A percentile compares a stretch with the other conserved stretches of the same genome.
phyloP scores from a whole-genome alignment of 83 land plant species.

The Picea engelmannii region DNA sequence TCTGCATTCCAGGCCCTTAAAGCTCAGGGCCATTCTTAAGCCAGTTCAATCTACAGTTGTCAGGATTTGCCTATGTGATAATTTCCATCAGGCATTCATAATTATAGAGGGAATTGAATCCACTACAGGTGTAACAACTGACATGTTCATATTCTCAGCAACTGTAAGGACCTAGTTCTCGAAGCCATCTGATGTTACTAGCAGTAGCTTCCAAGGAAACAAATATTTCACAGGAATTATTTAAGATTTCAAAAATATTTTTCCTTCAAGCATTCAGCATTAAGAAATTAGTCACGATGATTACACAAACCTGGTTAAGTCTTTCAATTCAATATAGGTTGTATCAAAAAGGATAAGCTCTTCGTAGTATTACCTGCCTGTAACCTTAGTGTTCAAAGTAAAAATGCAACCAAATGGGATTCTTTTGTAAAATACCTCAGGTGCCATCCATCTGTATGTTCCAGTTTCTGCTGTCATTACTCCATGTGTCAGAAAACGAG shows the following conservation, averaged over 20 bases:
- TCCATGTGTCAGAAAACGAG: slow-evolving; percentile 63
- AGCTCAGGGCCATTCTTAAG: no score
- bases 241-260: neutral
- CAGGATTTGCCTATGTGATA: neutral
- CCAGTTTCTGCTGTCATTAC: slow-evolving; percentile 83
- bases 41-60: neutral
- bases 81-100: neutral
- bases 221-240: neutral
- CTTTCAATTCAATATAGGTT: no score
- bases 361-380: no score
- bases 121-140: neutral
- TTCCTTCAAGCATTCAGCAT: neutral
- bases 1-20: no score
- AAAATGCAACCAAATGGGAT: neutral
- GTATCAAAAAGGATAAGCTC: no score
- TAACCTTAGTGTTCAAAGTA: neutral
- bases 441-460: slow-evolving; percentile 89
- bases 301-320: neutral
- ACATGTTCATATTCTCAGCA: neutral
- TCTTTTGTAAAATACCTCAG: slow-evolving; percentile 46
- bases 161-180: neutral
- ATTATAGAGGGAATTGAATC: no score
- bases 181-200: neutral
- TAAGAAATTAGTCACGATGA: neutral
- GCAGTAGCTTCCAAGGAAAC: neutral